Conservation (phyloP, 2,329 filamentous ascomycete genomes). For the Calonectria ilicicola region DNA sequence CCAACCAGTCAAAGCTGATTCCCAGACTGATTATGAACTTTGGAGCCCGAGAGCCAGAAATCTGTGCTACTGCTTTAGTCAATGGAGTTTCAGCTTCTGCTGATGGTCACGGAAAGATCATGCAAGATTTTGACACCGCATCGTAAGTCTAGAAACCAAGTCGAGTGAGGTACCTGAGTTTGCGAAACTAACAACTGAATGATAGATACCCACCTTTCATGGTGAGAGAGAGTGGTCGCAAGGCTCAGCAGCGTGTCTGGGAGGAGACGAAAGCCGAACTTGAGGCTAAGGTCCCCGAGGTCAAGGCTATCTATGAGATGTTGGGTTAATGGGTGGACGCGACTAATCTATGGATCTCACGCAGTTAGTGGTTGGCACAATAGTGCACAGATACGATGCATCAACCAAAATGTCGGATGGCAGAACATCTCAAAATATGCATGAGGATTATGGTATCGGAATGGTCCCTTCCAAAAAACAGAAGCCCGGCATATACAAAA, state of each 20-base stretch:
- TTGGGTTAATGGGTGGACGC: slow-evolving; percentile 17
- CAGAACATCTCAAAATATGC: no score
- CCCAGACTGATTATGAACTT: slow-evolving; percentile 54
- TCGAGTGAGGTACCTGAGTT: neutral
- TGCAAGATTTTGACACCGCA: slow-evolving; percentile 51
- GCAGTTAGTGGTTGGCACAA: neutral
- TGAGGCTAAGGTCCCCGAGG: slow-evolving; percentile 39
- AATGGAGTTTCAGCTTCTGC: slow-evolving; percentile 49
- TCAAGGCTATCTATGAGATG: slow-evolving; percentile 38
- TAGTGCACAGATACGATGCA: no score
- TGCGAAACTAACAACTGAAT: neutral
- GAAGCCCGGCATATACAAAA: no score
- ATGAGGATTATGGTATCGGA: no score
- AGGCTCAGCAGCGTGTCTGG: slow-evolving; percentile 41
- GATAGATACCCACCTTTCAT: slow-evolving; percentile 52
- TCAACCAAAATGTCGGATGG: neutral
- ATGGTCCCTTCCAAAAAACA: no score
- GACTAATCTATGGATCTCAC: no score
- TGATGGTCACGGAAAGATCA: slow-evolving; percentile 50
- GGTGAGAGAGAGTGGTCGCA: slow-evolving; percentile 39
- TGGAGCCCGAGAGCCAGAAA: slow-evolving; percentile 49
- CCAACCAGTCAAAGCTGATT: slow-evolving; percentile 50
- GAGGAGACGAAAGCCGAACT: slow-evolving; percentile 38
- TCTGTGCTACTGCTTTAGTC: slow-evolving; percentile 52
- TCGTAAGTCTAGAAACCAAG: slow-evolving; percentile 41